Conservation (phyloP, 768 basidiomycete genomes). For the Lactarius akahatsu region DNA sequence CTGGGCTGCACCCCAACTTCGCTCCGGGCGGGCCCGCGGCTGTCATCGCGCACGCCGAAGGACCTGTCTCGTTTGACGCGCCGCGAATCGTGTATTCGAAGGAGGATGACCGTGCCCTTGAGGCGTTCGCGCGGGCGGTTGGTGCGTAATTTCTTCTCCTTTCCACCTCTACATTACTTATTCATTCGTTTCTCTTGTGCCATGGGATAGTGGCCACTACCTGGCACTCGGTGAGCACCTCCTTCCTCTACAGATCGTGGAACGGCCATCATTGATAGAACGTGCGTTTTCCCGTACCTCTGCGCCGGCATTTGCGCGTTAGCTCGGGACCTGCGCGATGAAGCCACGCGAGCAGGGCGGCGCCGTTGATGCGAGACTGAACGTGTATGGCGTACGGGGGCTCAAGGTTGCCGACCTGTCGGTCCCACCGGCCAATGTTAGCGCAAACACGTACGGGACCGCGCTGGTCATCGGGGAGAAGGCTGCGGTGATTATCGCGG, state of each 20-base stretch:
- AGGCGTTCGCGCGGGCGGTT: constrained; percentile 31
- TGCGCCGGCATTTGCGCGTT: neutral
- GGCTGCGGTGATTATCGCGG: constrained; percentile 54
- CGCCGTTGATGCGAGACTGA: constrained; percentile 59
- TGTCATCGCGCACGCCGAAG: too few species aligned
- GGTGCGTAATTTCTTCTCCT: constrained; percentile 6
- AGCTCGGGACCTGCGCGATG: constrained; percentile 66
- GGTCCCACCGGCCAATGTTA: constrained; percentile 41
- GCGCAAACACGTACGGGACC: constrained; percentile 44
- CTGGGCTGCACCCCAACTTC: constrained; percentile 19
- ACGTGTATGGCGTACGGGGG: constrained; percentile 57
- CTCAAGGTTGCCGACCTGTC: constrained; percentile 55
- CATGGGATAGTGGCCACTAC: constrained; percentile 33
- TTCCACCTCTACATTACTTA: neutral
- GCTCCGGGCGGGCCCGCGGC: too few species aligned
- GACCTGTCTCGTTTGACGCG: too few species aligned
- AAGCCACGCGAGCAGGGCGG: constrained; percentile 55
- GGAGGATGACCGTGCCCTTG: too few species aligned
- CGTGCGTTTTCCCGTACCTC: too few species aligned
- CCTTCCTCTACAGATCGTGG: neutral
- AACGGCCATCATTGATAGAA: neutral
- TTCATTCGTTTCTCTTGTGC: neutral
- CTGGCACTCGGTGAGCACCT: constrained; percentile 37
- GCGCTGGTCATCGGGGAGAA: constrained; percentile 55
- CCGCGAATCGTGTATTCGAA: too few species aligned